Base-by-base conservation (phyloP, 2,329 filamentous ascomycete species). In the Sclerotinia glacialis region DNA sequence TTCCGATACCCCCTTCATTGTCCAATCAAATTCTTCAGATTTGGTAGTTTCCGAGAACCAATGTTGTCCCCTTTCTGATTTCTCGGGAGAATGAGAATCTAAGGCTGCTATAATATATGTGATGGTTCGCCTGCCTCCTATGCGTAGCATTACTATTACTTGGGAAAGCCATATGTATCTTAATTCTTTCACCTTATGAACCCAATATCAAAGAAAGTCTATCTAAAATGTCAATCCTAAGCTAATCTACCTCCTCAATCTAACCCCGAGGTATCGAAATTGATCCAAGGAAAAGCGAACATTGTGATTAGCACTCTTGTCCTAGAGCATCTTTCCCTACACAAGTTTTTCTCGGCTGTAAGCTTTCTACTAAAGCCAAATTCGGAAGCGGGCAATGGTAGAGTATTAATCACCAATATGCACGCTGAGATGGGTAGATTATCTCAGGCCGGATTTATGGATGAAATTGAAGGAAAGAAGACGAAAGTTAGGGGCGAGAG, bases 331-430 rank as follows among this genome's bases (percentile, higher is more conserved):
- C 78, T 89, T 4, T 83, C 86, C 0, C 72, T 87, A 0, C 6
- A 70, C 0, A 69, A 75, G 0, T 84, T 81, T 72, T 89, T 89
- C 75, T 62, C 64, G 9, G 16, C 55, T 8, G 46, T 61, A 23
- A 44, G 7, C 14, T 40, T 44, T 9, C 23, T 65, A 26, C 40
- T 65, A 5, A 65, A 63, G 70, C 3, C 80, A 81, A 0, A 79
- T 82, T 60, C 58, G 21, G 8, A 37, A 79, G 6, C 11, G 52
- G 77, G 78, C 0, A 80, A 80, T 0, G 86, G 83, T 0, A 76
- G 81, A 58, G 76, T 87, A 6, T 77, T 89, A 12, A 72, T 89
- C n/a, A 89, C 86, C 0, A 89, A 89, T 72, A 90, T 90, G 87
- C 87, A 90, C 74, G 76, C 80, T 1, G 83, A 88, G 3, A 89